phyloP scores from a whole-genome alignment of 2,329 filamentous ascomycete genomes.

The Monosporascus sp. region DNA sequence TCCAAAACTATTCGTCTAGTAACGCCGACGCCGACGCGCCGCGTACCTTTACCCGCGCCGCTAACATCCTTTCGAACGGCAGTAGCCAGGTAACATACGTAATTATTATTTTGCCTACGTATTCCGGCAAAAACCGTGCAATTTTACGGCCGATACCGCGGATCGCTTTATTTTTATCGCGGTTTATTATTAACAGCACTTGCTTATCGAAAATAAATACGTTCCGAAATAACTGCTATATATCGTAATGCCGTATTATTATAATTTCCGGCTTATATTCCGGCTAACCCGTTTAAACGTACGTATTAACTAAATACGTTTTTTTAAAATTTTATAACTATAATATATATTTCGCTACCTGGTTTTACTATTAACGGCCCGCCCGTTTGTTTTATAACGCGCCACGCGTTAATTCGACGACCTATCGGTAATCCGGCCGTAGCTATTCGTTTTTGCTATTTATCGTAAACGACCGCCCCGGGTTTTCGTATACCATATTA shows the following conservation, averaged over 20 bases:
- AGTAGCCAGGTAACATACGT: not conserved
- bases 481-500: not conserved
- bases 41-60: not conserved
- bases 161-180: not conserved
- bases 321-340: not conserved
- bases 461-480: not conserved
- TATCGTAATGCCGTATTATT: not conserved
- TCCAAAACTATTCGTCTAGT: not conserved
- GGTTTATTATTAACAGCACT: not conserved
- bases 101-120: not conserved
- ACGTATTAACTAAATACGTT: not conserved
- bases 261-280: not conserved
- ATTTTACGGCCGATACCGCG: not conserved
- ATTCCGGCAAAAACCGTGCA: not conserved
- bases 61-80: not conserved
- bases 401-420: not conserved
- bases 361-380: not conserved
- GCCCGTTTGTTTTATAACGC: not conserved
- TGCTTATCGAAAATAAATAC: not conserved
- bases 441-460: not conserved
- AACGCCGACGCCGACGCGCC: not conserved
- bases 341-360: not conserved
- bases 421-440: not conserved
- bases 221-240: not conserved
- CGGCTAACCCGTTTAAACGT: conserved; percentile 1